Percentiles rank a stretch among this genome's conserved stretches.
phyloP scores from a whole-genome alignment of 2,329 filamentous ascomycete genomes.

The Fusarium domesticum region DNA sequence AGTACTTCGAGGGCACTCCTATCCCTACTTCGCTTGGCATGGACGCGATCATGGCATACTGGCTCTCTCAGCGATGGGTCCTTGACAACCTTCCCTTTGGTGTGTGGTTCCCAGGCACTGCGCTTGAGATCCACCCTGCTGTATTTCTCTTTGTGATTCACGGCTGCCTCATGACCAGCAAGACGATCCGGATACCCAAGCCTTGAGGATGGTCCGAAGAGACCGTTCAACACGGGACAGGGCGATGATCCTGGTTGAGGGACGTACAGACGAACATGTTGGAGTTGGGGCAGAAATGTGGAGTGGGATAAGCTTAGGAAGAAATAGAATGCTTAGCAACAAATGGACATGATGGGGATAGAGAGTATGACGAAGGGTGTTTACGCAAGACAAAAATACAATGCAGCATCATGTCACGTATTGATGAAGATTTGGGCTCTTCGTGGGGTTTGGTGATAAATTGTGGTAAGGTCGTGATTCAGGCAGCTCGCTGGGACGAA shows the following conservation, averaged over 20 bases:
- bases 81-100: slow-evolving; percentile 77
- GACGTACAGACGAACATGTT: slow-evolving; percentile 2
- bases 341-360: slow-evolving; percentile 1
- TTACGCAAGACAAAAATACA: not conserved
- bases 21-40: slow-evolving; percentile 87
- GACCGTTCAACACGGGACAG: slow-evolving; percentile 16
- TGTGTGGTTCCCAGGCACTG: slow-evolving; percentile 61
- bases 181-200: slow-evolving; percentile 93
- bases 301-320: not conserved
- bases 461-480: not conserved
- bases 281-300: not conserved
- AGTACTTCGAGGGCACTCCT: slow-evolving; percentile 95
- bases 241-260: slow-evolving; percentile 3
- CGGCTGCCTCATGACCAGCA: slow-evolving; percentile 92
- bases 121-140: slow-evolving; percentile 80
- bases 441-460: no score
- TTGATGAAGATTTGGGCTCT: not conserved
- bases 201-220: slow-evolving; percentile 43
- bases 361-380: not conserved
- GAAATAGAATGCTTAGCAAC: not conserved
- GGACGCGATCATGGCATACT: slow-evolving; percentile 83
- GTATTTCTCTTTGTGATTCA: slow-evolving; percentile 80
- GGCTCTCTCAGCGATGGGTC: slow-evolving; percentile 78
- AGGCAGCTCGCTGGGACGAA: slow-evolving; percentile 25
- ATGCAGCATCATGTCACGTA: not conserved